Evolutionary conservation across 2,329 filamentous ascomycete genomes (phyloP).

Genomic region (Beauveria sp.): DNA sequence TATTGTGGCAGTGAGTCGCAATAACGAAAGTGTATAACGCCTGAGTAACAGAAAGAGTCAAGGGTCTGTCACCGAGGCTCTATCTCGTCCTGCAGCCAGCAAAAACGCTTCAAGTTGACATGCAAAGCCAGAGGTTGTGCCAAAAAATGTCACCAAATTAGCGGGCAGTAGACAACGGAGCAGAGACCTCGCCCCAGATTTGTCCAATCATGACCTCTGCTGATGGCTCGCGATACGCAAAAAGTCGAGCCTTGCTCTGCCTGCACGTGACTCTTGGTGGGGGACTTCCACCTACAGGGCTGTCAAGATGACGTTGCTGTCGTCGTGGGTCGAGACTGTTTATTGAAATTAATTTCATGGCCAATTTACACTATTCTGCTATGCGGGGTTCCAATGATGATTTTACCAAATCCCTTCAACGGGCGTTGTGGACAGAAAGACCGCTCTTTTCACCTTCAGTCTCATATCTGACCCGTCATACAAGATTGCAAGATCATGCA

Average conservation of each 20-base stretch:
- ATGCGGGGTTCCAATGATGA: background rate
- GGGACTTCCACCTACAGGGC: slow-evolving; percentile 1
- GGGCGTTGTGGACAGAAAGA: background rate
- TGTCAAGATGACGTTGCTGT: background rate
- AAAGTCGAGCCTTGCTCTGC: background rate
- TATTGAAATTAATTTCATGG: background rate
- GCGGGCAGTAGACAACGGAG: slow-evolving; percentile 3
- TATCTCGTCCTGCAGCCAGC: background rate
- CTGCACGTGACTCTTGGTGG: slow-evolving; percentile 5
- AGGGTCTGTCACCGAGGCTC: background rate
- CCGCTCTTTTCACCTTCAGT: too few species aligned
- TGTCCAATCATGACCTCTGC: background rate
- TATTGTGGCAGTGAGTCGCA: too few species aligned
- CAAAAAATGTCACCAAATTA: background rate
- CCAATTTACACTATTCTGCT: background rate
- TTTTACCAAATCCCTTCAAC: too few species aligned
- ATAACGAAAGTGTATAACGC: too few species aligned
- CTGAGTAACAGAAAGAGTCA: background rate
- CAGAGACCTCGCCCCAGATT: background rate
- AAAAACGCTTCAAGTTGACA: background rate
- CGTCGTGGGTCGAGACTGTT: background rate
- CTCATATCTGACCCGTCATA: too few species aligned
- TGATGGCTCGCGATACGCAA: slow-evolving; percentile 7
- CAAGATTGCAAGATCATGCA: too few species aligned
- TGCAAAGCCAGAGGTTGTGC: background rate